Base-by-base conservation (phyloP, 805 yeast genomes). In the Saturnispora sekii region DNA sequence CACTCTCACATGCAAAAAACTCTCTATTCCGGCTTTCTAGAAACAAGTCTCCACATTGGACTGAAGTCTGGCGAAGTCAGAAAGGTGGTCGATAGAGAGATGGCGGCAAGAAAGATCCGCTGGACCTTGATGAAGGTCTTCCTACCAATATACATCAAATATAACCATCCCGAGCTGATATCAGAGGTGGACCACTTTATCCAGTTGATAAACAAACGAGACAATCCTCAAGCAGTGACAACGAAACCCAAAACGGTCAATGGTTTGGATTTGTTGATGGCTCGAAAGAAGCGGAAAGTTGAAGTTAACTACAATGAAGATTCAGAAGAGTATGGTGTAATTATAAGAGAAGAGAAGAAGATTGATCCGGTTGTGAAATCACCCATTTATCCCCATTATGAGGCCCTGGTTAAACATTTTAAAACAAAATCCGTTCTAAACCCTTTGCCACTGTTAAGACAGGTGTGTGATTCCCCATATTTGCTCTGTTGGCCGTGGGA, bases 401-500 rank as follows among this genome's bases (percentile, higher is more conserved):
- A 38, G 10, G 29, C 28, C 10, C n/a, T 43, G 8, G 26, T 28
- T 14, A 43, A 32, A 34, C 73, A 73, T 47, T 59, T 80, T 5
- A 65, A 66, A 15, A 63, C 66, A 32, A 81, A 80, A 52, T 70
- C 69, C 41, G 64, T 85, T 43, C 80, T 75, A 50, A 86, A 85
- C 54, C 54, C 77, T 53, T 69, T 84, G 65, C 86, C 89, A 86
- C 97, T 89, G 61, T 68, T 89, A 42, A 70, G 98, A 37, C 77
- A 81, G 47, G 74, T 86, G 8, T 88, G 96, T 53, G 81, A 87
- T 56, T 82, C 96, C 0, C 96, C 97, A 0, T 84, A 82, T 56
- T 60, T 84, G 36, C 86, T 84, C 57, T 86, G 81, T 63, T 82
- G 79, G 50, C 97, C 97, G 0, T 85, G 80, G 73, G 41, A 43